These are phyloP conservation scores for Nitzschia inconspicua DNA, from an alignment of 108 stramenopile species.

Conservation along the genomic window DNA sequence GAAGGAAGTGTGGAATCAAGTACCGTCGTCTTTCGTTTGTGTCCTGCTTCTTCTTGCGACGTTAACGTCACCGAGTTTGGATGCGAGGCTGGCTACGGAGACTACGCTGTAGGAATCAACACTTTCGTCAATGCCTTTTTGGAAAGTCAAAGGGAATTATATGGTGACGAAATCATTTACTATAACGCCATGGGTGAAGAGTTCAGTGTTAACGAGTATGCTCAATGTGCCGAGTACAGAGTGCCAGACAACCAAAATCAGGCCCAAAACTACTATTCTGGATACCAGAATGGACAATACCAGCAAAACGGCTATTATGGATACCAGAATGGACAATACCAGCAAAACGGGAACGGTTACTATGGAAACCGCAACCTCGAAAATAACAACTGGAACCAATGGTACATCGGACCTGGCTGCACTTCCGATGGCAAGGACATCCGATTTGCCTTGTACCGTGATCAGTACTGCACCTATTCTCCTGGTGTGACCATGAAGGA, in stretches of 20 bases:
- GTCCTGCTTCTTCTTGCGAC: not conserved
- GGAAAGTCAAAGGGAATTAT: not conserved
- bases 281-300: not conserved
- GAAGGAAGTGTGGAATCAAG: not conserved
- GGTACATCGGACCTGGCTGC: not conserved
- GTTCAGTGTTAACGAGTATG: not conserved
- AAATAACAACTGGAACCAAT: not conserved
- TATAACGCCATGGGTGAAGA: not conserved
- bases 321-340: not conserved
- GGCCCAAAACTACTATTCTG: not conserved
- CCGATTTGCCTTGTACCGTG: not conserved
- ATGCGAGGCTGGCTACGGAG: not conserved
- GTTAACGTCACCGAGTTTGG: not conserved
- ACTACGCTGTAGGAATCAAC: not conserved
- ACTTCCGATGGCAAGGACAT: not conserved
- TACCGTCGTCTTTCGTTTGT: not conserved
- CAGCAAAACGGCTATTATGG: not conserved
- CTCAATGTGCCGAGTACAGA: not conserved
- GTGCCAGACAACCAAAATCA: not conserved
- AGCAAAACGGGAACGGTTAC: not conserved
- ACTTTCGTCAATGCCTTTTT: not conserved
- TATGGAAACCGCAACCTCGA: not conserved
- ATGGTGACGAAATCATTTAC: not conserved
- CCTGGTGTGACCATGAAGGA: not conserved
- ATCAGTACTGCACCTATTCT: not conserved